Base-by-base conservation (phyloP, 2,329 filamentous ascomycete genomes). In the Coleophoma crateriformis region DNA sequence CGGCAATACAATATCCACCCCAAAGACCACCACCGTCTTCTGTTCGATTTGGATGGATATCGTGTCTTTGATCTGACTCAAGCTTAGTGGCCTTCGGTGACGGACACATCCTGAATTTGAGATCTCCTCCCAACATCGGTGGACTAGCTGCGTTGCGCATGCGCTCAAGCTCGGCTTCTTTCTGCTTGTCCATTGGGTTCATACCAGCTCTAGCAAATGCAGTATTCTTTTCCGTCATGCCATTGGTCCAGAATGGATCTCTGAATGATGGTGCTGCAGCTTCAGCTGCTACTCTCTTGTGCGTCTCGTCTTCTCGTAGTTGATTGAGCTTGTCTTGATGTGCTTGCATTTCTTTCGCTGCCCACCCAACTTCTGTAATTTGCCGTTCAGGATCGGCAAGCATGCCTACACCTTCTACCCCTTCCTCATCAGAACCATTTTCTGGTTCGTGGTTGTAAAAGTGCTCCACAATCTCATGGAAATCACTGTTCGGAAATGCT, bases 1-100 rank as follows among this genome's bases (percentile, higher is more conserved):
- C 61, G 10, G 67, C 68, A 41, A 72, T 63, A 55, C 85, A 88
- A 61, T 85, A 86, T 4, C 88, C 88, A 55, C 82, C 81, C 90
- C 90, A 95, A 11, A 95, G 76, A 37, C 87, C 87, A 38, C 76
- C 74, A 33, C 75, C 83, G 54, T 79, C 79, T 8, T 73, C 69
- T 53, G 80, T 76, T 50, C 81, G 75, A 56, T 77, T 73, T 68
- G 53, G 70, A 65, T 72, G 68, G 68, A 77, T 64, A 69, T 72
- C 65, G 71, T 62, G 81, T 58, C 71, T 79, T 62, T 90, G 87
- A 49, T 88, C 85, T 1, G 87, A 84, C 63, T 95, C 90, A 61
- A 95, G 86, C 61, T 89, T 84, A 14, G 90, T 95, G 48, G 84
- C 81, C 66, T 92, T 85, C 6, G 92, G 92, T 22, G 91, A 96